A percentile compares a stretch with the other conserved stretches of the same genome.
Conservation (phyloP, 331 rosid species). For the Arachis monticola region DNA sequence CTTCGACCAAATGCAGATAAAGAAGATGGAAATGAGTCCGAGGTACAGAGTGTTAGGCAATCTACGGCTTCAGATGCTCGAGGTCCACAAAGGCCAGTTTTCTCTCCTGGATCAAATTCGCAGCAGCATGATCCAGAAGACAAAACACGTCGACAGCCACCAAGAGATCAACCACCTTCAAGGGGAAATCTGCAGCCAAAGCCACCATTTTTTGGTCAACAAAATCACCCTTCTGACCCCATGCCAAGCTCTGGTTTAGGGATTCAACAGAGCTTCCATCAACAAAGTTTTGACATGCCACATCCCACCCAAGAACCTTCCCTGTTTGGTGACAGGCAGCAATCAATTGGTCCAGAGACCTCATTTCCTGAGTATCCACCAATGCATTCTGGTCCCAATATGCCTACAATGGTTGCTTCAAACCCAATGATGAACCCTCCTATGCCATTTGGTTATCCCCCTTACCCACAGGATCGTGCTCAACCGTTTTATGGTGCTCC, state of each 20-base stretch:
- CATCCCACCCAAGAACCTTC: constrained; percentile 68
- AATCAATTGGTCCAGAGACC: constrained; percentile 61
- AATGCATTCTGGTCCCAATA: constrained; percentile 66
- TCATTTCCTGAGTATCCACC: constrained; percentile 70
- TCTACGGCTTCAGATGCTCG: constrained; percentile 72
- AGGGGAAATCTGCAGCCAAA: constrained; percentile 65
- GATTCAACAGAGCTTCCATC: constrained; percentile 73
- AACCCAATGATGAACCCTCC: constrained; percentile 75
- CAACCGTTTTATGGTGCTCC: constrained; percentile 77
- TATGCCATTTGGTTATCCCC: constrained; percentile 66
- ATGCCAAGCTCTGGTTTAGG: constrained; percentile 62
- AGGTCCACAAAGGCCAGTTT: constrained; percentile 70
- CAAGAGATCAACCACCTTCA: constrained; percentile 76
- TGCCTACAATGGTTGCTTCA: constrained; percentile 60
- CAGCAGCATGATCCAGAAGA: constrained; percentile 85
- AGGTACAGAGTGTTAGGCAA: constrained; percentile 79
- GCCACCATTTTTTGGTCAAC: constrained; percentile 76
- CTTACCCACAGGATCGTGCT: constrained; percentile 73
- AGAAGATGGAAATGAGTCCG: constrained; percentile 87
- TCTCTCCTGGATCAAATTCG: constrained; percentile 83
- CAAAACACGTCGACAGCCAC: constrained; percentile 67
- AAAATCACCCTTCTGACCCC: constrained; percentile 61
- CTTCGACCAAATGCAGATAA: constrained; percentile 75
- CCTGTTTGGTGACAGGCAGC: constrained; percentile 73
- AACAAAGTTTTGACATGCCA: constrained; percentile 70